phyloP scores from a whole-genome alignment of 768 basidiomycete genomes.

The Boletus coccyginus region DNA sequence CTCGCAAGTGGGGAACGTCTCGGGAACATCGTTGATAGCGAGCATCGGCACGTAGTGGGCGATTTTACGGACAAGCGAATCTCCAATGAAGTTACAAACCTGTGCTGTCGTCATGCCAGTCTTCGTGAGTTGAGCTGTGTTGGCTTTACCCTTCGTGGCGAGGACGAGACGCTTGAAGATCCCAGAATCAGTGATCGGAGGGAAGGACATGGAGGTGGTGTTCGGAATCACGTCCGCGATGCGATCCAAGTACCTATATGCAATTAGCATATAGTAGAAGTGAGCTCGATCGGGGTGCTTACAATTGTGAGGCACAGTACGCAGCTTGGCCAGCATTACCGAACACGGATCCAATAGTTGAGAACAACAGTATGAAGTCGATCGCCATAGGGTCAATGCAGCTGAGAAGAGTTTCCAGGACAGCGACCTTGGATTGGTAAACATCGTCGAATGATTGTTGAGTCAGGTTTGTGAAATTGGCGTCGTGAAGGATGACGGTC shows the following conservation, averaged over 20 bases:
- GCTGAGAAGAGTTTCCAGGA: slow-evolving; percentile 15
- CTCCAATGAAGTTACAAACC: no score
- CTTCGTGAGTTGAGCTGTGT: slow-evolving; percentile 29
- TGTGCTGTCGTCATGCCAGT: slow-evolving; percentile 29
- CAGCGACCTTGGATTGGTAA: not conserved
- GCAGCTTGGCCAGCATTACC: slow-evolving; percentile 28
- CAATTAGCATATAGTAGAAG: slow-evolving; percentile 1
- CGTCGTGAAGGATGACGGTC: slow-evolving; percentile 35
- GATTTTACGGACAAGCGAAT: no score
- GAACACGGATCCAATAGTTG: slow-evolving; percentile 34
- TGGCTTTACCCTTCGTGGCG: slow-evolving; percentile 25
- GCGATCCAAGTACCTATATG: slow-evolving; percentile 30
- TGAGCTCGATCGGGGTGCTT: not conserved
- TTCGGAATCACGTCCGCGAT: slow-evolving; percentile 31
- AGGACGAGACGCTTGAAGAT: slow-evolving; percentile 33
- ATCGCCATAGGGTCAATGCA: slow-evolving; percentile 18
- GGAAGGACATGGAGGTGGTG: slow-evolving; percentile 33
- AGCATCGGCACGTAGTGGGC: no score
- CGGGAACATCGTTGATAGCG: slow-evolving; percentile 24
- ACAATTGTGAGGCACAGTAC: slow-evolving; percentile 23
- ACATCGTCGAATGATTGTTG: slow-evolving; percentile 30
- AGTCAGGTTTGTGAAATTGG: slow-evolving; percentile 33
- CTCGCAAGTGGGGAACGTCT: slow-evolving; percentile 25
- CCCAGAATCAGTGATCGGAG: slow-evolving; percentile 35
- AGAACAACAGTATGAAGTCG: slow-evolving; percentile 35